Base-by-base conservation (phyloP, 2,329 filamentous ascomycete genomes). In the Leptodontidium sp. region DNA sequence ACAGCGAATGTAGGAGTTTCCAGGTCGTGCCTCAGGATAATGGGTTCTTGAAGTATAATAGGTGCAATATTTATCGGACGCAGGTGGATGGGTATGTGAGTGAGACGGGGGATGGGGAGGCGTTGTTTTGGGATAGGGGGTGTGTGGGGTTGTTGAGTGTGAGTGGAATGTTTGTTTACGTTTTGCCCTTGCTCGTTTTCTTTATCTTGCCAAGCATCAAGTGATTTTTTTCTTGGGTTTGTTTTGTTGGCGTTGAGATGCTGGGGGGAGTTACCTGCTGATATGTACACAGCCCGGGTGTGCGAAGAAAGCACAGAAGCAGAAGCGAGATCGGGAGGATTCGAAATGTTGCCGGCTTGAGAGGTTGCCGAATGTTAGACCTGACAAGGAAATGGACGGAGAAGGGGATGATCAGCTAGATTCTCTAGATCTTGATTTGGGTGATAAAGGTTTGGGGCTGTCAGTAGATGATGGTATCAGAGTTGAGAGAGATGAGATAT, bases 81-180 rank as follows among this genome's bases (percentile, higher is more conserved):
- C n/a, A 15, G 29, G 55, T 66, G 11, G 47, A 47, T 21, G 64
- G 64, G 35, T 26, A 45, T 53, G 55, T 66, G 55, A 40, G 50
- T 55, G 40, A 45, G 47, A 14, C 12, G 2, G 35, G 14, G n/a
- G n/a, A 49, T n/a, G 26, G 52, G 5, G 35, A 9, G 11, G 64
- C 55, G 29, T 29, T n/a, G 57, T 66, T 66, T 61, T 66, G 47
- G 45, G 64, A 66, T 66, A 52, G 64, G 11, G 64, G 32, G n/a
- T 66, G 64, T 61, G 29, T 7, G 29, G 64, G 38, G 24, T 61
- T 66, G 29, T 32, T 43, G 9, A 17, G 9, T 11, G 64, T 66
- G 21, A 38, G 64, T 59, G 3, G 21, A 21, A 21, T 21, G 21
- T 21, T 21, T 21, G 21, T 21, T 21, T 21, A 21, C 21, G 21